Evolutionary conservation across 2,329 filamentous ascomycete species (phyloP), one percentile per base, ranked within the genome.

Genomic region (Penicillium sp.): DNA sequence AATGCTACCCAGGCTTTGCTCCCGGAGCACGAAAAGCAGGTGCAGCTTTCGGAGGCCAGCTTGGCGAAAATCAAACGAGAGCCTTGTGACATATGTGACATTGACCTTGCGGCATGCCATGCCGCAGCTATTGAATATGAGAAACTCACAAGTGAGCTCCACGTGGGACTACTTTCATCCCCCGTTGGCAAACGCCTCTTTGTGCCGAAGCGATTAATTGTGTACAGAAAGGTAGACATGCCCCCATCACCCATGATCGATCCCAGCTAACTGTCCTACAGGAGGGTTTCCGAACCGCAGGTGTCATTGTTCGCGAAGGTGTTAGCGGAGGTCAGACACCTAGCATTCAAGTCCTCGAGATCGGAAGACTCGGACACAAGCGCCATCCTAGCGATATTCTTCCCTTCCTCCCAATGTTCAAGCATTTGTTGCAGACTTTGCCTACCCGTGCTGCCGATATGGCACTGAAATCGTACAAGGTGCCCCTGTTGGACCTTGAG

Each of bases 1-100:
- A 93, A 98, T 69, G 91, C 91, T 22, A 97, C 91, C 0, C 93
- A 98, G 65, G 90, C 94, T 54, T 72, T 97, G 10, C 75, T 97
- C 1, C 93, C 93, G 0, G 90, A 97, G 68, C 91, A 97, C 61
- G 90, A 98, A 70, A 95, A 95, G 69, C 86, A 89, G 50, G 88
- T 98, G 53, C 89, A 91, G 66, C 60, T 95, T 2, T 94, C 90
- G 0, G 90, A 98, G 67, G 90, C 88, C 4, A 91, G 94, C 71
- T 72, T 98, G 48, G 88, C 83, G 47, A 95, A 91, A 71, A 81
- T 97, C 64, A 94, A 91, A 69, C 79, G 91, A 12, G 88, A 95
- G 61, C 69, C 84, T 19, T 98, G 93, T 67, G 73, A 81, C 22
- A 82, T 85, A 26, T 98, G 93, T 64, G 88, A 95, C 64, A 72